Percentiles rank a stretch among this genome's conserved stretches.
Evolutionary conservation across 2,329 filamentous ascomycete species (phyloP).

Genomic region (Penicillium polonicum): DNA sequence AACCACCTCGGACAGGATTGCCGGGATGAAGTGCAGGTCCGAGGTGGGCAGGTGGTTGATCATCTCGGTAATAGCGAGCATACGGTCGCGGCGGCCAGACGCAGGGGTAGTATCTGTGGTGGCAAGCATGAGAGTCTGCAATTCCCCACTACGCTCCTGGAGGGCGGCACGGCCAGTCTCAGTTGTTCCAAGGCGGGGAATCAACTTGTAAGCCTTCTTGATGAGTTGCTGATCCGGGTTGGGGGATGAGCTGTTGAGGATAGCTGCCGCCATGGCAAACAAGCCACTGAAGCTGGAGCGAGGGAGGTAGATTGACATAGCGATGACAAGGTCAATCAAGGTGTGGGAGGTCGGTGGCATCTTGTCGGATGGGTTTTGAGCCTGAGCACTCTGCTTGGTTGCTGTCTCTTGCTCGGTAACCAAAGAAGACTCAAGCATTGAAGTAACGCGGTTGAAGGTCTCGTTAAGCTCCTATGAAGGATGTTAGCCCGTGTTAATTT

Average conservation of each 20-base stretch:
- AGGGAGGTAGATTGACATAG: slow-evolving; percentile 90
- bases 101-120: slow-evolving; percentile 82
- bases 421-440: slow-evolving; percentile 75
- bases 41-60: slow-evolving; percentile 73
- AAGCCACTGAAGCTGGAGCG: slow-evolving; percentile 79
- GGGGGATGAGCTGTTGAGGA: slow-evolving; percentile 64
- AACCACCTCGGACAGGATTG: slow-evolving; percentile 88
- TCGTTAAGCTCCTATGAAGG: slow-evolving; percentile 67
- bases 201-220: slow-evolving; percentile 98
- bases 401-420: slow-evolving; percentile 63
- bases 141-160: slow-evolving; percentile 68
- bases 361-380: slow-evolving; percentile 64
- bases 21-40: slow-evolving; percentile 89
- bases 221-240: slow-evolving; percentile 79
- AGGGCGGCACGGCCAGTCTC: slow-evolving; percentile 74
- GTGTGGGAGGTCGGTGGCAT: slow-evolving; percentile 94
- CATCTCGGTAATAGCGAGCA: slow-evolving; percentile 77
- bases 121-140: slow-evolving; percentile 76
- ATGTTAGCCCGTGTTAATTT: slow-evolving; percentile 14
- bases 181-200: slow-evolving; percentile 83
- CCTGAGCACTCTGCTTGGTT: slow-evolving; percentile 61
- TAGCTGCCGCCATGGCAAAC: slow-evolving; percentile 80
- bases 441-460: slow-evolving; percentile 83
- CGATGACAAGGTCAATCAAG: slow-evolving; percentile 93
- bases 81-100: slow-evolving; percentile 80